phyloP scores from a whole-genome alignment of 129 eudicot species.

The Tagetes patula region DNA sequence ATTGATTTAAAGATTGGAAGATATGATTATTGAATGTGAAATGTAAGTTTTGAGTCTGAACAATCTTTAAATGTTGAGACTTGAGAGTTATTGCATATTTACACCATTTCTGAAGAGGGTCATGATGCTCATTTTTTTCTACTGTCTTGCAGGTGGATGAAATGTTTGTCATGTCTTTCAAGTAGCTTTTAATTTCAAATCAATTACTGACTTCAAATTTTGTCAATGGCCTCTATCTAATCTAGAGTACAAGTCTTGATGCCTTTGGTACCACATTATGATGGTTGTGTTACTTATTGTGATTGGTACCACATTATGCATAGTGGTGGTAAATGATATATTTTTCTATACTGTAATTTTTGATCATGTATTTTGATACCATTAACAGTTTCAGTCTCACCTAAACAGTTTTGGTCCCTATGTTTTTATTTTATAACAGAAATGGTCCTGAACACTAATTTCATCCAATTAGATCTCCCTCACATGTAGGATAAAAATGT shows the following conservation, averaged over 20 bases:
- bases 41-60: conserved; percentile 34
- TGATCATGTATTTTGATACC: no score
- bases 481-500: no score
- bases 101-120: conserved; percentile 30
- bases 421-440: no score
- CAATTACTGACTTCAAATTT: conserved; percentile 3
- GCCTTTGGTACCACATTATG: background rate
- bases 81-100: conserved; percentile 26
- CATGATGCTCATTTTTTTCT: conserved; percentile 31
- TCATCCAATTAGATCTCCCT: no score
- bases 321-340: no score
- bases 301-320: no score
- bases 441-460: no score
- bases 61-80: conserved; percentile 33
- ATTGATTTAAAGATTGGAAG: conserved; percentile 26
- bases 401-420: no score
- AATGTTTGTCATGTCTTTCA: conserved; percentile 44
- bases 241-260: conserved; percentile 22
- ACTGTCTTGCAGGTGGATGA: conserved; percentile 39
- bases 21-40: conserved; percentile 32
- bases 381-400: no score
- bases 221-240: conserved; percentile 1
- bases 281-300: background rate
- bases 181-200: conserved; percentile 14
- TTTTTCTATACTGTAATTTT: no score